A percentile compares a stretch with the other conserved stretches of the same genome.
phyloP scores from a whole-genome alignment of 2,329 filamentous ascomycete genomes.

The Trichoderma sp. region DNA sequence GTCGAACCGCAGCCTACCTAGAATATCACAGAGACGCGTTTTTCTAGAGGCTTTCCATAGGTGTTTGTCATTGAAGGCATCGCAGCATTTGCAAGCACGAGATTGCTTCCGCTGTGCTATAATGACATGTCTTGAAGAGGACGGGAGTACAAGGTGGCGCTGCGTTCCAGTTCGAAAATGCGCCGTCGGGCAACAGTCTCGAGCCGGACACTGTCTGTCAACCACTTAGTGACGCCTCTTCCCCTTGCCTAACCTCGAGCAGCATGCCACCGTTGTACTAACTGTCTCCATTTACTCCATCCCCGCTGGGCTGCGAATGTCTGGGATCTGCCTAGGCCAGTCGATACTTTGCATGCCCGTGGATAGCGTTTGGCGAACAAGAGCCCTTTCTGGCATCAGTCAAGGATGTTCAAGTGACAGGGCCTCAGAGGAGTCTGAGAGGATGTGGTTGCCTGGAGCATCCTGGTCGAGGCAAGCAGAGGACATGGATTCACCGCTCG shows the following conservation, averaged over 20 bases:
- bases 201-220: background rate
- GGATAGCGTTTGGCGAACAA: too few species aligned
- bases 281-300: background rate
- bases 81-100: too few species aligned
- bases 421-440: background rate
- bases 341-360: background rate
- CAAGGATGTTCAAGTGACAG: background rate
- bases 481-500: background rate
- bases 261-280: background rate
- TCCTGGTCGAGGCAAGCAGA: background rate
- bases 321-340: background rate
- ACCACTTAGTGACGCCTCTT: conserved; percentile 9
- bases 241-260: background rate
- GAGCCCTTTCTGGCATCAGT: background rate
- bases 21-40: too few species aligned
- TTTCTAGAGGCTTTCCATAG: too few species aligned
- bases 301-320: background rate
- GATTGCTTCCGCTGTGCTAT: too few species aligned
- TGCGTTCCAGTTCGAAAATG: background rate
- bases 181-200: background rate
- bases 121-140: background rate
- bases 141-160: background rate
- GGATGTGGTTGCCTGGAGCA: background rate
- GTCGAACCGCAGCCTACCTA: too few species aligned
- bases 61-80: too few species aligned